Conservation (phyloP, 2,329 filamentous ascomycete genomes). For the Achaetomium macrosporum region DNA sequence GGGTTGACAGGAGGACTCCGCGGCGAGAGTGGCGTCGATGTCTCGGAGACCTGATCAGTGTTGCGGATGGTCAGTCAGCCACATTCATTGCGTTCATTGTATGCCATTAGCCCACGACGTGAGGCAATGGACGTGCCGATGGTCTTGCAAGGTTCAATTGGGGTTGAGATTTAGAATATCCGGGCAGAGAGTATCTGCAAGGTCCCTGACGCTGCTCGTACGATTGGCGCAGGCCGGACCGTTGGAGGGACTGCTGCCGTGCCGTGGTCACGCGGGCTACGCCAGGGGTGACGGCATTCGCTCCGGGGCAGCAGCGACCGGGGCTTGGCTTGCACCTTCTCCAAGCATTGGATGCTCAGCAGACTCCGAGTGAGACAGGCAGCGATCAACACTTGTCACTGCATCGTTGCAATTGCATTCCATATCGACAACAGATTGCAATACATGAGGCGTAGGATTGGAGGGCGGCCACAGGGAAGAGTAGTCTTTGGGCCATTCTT, state of each 20-base stretch:
- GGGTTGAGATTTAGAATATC: neutral
- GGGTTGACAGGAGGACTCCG: conserved; percentile 39
- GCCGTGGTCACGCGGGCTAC: conserved; percentile 22
- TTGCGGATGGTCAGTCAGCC: conserved; percentile 18
- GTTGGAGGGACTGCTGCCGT: conserved; percentile 6
- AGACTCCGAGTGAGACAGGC: neutral
- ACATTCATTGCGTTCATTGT: conserved; percentile 8
- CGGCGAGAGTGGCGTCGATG: conserved; percentile 26
- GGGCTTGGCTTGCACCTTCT: conserved; percentile 5
- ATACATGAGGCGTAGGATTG: neutral
- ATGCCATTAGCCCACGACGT: neutral
- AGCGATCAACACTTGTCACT: conserved; percentile 1
- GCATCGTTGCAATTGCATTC: conserved; percentile 3
- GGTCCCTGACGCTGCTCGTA: conserved; percentile 14
- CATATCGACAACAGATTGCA: neutral
- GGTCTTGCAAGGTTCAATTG: neutral
- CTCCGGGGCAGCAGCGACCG: neutral
- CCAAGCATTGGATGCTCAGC: neutral
- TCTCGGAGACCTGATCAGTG: conserved; percentile 18
- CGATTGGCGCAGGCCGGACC: conserved; percentile 21
- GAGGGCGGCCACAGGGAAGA: neutral
- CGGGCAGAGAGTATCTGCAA: conserved; percentile 2
- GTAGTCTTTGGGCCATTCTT: conserved; percentile 3
- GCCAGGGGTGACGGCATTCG: conserved; percentile 15
- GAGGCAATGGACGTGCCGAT: conserved; percentile 3